Conservation (phyloP, 164 flowering plant genomes). For the Litsea cubeba region DNA sequence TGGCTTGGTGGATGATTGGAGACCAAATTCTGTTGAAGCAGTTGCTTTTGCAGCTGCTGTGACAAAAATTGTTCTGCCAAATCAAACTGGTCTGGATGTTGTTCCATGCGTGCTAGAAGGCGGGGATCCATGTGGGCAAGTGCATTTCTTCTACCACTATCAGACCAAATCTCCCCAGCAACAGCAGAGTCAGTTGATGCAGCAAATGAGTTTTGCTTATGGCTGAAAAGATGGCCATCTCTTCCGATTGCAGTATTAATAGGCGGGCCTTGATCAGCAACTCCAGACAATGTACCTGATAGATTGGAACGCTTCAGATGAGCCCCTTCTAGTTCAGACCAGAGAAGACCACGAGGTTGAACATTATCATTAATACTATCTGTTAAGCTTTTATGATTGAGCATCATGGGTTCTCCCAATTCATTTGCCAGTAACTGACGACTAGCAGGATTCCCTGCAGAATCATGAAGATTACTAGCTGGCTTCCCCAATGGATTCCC, state of each 20-base stretch:
- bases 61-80: conserved; percentile 47
- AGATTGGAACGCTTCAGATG: conserved; percentile 33
- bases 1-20: conserved; percentile 27
- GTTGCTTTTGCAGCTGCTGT: conserved; percentile 55
- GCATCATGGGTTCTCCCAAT: conserved; percentile 22
- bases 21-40: conserved; percentile 40
- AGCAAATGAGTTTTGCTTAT: conserved; percentile 25
- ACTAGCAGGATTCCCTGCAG: conserved; percentile 18
- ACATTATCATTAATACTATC: conserved; percentile 30
- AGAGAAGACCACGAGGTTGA: conserved; percentile 72
- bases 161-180: conserved; percentile 55
- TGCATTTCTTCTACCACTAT: conserved; percentile 30
- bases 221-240: conserved; percentile 19
- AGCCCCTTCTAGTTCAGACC: conserved; percentile 72
- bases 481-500: conserved; percentile 30
- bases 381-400: conserved; percentile 20
- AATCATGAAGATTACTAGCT: conserved; percentile 28
- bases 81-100: conserved; percentile 38
- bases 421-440: conserved; percentile 33
- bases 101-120: conserved; percentile 36
- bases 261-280: conserved; percentile 19
- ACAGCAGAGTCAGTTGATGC: conserved; percentile 31
- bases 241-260: conserved; percentile 27
- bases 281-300: conserved; percentile 30
- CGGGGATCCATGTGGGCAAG: conserved; percentile 33